Conservation (phyloP, 176 grass and related monocot species). For the Musa itinerans region DNA sequence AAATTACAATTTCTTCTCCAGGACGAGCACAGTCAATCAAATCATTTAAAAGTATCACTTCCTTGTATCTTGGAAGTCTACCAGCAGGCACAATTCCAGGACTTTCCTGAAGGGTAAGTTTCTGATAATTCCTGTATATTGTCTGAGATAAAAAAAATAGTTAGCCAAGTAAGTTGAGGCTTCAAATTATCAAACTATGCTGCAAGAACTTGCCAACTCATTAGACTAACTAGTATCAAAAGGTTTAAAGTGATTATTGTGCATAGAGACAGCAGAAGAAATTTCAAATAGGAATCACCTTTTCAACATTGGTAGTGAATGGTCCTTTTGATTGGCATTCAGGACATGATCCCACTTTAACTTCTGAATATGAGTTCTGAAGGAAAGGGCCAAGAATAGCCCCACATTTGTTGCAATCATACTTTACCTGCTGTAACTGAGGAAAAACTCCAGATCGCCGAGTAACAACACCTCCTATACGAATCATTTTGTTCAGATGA, state of each 20-base stretch:
- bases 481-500: conserved; percentile 96
- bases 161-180: background rate
- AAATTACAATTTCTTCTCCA: conserved; percentile 97
- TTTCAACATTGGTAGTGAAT: conserved; percentile 89
- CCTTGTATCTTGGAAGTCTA: conserved; percentile 97
- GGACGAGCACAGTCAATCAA: conserved; percentile 91
- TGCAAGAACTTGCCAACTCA: background rate
- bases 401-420: conserved; percentile 94
- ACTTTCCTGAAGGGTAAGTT: conserved; percentile 93
- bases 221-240: background rate
- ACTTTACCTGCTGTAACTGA: conserved; percentile 90
- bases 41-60: conserved; percentile 98
- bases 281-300: conserved; percentile 33
- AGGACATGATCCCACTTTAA: conserved; percentile 86
- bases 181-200: background rate
- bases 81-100: conserved; percentile 95
- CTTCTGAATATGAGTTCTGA: conserved; percentile 93
- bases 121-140: conserved; percentile 96
- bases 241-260: background rate
- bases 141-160: conserved; percentile 36
- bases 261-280: background rate
- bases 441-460: conserved; percentile 87
- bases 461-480: conserved; percentile 92
- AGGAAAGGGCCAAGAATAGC: conserved; percentile 87
- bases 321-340: conserved; percentile 96